Evolutionary conservation across 805 yeast genomes (phyloP), one percentile per base, ranked within the genome.

Genomic region (Metschnikowia dekortorum): DNA sequence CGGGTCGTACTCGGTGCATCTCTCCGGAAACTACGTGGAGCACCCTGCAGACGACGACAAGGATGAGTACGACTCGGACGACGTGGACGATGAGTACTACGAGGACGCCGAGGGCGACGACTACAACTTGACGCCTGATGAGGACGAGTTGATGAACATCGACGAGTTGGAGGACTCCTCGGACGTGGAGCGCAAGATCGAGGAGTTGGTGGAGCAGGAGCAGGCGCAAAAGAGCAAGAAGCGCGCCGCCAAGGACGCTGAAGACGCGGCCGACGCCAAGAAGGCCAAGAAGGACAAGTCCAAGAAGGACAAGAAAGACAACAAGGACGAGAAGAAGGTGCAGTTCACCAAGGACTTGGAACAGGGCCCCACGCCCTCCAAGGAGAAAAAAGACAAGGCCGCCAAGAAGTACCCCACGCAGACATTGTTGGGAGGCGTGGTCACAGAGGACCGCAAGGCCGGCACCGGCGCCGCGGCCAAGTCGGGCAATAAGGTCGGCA

Each of bases 1-100:
- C 54, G 99, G 99, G 66, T 89, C 97, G 29, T 92, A 90, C 77
- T 87, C 96, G 58, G 79, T 94, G 58, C 95, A 92, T 70, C 76
- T 94, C 62, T 78, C 88, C 60, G 99, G 99, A 77, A 92, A 94
- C 84, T 90, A 85, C 74, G 85, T 94, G 65, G 96, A 88, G 71
- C 97, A 91, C 72, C 97, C 98, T 69, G 89, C 83, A 63, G 96
- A 91, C 64, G 82, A 91, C 64, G 82, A 76, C 39, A 85, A 81
- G 48, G 81, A 76, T 51, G 80, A 78, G 46, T 82, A 57, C 50
- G 55, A 55, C 42, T 55, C 56, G 29, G 46, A 46, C 16, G 57
- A 55, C 33, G 56, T 50, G 18, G 49, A 50, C 46, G 54, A 75
- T 46, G 78, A 75, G 51, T 80, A 76, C 42, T 80, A 74, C 47